Evolutionary conservation across 371 early-diverging fungal genomes (phyloP), one percentile per base, ranked within the genome.

Genomic region (Rhizopus arrhizus): DNA sequence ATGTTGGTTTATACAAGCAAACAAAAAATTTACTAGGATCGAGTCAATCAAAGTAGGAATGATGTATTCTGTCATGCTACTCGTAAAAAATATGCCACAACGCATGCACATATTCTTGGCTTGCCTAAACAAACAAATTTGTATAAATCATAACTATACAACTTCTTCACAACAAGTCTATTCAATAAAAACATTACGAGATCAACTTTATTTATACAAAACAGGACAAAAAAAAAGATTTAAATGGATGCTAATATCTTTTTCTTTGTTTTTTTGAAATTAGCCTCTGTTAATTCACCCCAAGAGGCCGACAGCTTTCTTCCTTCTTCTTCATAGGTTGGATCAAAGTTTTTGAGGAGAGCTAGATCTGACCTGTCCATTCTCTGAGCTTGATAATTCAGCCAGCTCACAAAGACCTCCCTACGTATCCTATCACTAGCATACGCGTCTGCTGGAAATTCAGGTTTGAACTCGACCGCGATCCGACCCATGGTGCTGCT

Each of bases 331-430:
- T 62, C 62, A 38, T 55, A 62, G 22, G 31, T 15, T 3, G 53
- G 58, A 16, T 22, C 36, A 12, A 45, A 62, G 11, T 62, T 58
- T 10, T 54, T 52, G 9, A 67, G 8, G 2, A 13, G 41, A 5
- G 58, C 50, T 6, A 62, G 42, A 48, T 31, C 47, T 22, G 22
- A 0, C 8, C 56, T 43, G 8, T n/a, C 0, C 16, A 33, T 36
- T 7, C 6, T 11, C n/a, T 68, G 35, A 6, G 73, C 77, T 58
- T 77, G 77, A 49, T 55, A 13, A 50, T 77, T 77, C 12, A 74
- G 34, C 78, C 78, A 77, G 22, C 59, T 50, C 34, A 72, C 55
- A 33, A 68, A 55, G 2, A 47, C 58, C 11, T 64, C 64, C 7
- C 61, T 59, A 28, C 65, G 57, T 7, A 51, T 54, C 45, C 58